These are phyloP conservation scores for Vigna trinervia DNA, from an alignment of 306 rosid species.

Conservation along the genomic window DNA sequence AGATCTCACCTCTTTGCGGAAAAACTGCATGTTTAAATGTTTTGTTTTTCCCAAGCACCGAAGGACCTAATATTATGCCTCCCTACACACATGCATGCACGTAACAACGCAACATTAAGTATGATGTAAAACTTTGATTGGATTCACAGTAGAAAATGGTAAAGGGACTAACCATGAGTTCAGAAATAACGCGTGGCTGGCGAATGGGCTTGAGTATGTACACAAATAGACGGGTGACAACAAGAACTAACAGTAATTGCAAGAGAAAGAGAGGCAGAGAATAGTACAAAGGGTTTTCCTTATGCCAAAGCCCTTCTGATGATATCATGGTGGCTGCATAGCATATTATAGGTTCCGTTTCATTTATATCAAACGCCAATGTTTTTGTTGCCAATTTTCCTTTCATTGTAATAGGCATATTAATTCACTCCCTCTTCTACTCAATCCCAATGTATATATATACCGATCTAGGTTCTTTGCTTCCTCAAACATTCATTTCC, in stretches of 20 bases:
- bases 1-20: conserved; percentile 75
- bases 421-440: background rate
- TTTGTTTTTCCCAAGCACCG: conserved; percentile 63
- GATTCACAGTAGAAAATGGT: background rate
- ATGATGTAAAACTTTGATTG: no score
- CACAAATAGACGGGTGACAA: conserved; percentile 63
- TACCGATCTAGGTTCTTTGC: conserved; percentile 1
- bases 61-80: conserved; percentile 82
- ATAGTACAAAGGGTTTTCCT: conserved; percentile 80
- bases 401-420: background rate
- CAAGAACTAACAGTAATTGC: conserved; percentile 69
- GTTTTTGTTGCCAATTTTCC: background rate
- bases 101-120: conserved; percentile 6
- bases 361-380: background rate
- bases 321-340: conserved; percentile 80
- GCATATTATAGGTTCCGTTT: conserved; percentile 55
- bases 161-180: conserved; percentile 64
- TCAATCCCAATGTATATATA: background rate
- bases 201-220: conserved; percentile 81
- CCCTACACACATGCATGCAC: conserved; percentile 55
- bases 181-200: conserved; percentile 93
- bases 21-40: conserved; percentile 56
- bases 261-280: conserved; percentile 85
- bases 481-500: conserved; percentile 12
- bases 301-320: conserved; percentile 79